Conservation (phyloP, 176 grass and related monocot species). For the Triticum urartu region DNA sequence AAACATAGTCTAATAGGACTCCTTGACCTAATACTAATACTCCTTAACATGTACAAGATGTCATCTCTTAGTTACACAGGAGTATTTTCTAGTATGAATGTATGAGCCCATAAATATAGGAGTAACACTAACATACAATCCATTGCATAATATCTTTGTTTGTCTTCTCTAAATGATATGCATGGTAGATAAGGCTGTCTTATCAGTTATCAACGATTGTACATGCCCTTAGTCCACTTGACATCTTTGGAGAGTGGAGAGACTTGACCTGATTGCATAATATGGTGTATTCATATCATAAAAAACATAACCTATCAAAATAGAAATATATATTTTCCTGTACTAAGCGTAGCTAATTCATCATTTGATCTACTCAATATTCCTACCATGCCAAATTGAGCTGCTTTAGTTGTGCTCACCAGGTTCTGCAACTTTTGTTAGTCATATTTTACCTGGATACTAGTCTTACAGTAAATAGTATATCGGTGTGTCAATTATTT, state of each 20-base stretch:
- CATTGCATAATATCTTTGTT: neutral
- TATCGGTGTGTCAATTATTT: neutral
- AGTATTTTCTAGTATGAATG: neutral
- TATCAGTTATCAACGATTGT: neutral
- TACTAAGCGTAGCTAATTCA: neutral
- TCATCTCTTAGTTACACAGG: neutral
- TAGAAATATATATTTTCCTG: neutral
- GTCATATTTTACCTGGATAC: neutral
- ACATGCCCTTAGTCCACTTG: neutral
- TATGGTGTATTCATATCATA: neutral
- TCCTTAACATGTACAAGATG: neutral
- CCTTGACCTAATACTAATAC: too few species aligned
- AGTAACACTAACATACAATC: neutral
- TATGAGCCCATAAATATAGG: neutral
- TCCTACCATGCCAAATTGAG: neutral
- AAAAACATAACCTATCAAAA: neutral
- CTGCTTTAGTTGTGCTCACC: neutral
- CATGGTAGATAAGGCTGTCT: neutral
- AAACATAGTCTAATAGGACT: too few species aligned
- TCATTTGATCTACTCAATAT: conserved; percentile 5
- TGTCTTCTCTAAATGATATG: neutral
- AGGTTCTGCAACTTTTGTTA: neutral
- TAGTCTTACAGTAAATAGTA: conserved; percentile 9
- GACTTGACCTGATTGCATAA: neutral
- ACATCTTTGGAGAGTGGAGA: neutral